phyloP scores from a whole-genome alignment of 768 basidiomycete species.

The Agaricus bisporus region DNA sequence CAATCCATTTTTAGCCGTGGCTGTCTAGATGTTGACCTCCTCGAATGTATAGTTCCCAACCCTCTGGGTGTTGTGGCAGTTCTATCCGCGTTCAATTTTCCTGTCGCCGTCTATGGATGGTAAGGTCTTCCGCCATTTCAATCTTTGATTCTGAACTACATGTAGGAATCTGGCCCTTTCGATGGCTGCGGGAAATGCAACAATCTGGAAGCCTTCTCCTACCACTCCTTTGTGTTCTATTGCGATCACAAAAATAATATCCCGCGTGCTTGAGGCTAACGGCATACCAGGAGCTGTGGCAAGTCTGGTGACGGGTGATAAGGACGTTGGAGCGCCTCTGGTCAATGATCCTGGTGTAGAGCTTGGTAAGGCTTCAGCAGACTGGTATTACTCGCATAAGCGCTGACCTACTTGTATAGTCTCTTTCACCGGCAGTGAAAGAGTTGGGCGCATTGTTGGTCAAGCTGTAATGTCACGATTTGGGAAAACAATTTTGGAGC shows the following conservation, averaged over 20 bases:
- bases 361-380: conserved; percentile 46
- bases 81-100: conserved; percentile 94
- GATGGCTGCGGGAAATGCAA: conserved; percentile 86
- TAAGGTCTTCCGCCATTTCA: conserved; percentile 22
- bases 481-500: conserved; percentile 84
- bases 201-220: conserved; percentile 93
- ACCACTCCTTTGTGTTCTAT: conserved; percentile 88
- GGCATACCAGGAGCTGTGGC: conserved; percentile 81
- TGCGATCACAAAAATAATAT: conserved; percentile 81
- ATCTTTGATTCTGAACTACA: conserved; percentile 1
- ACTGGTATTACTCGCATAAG: conserved; percentile 1
- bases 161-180: conserved; percentile 86
- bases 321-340: conserved; percentile 72
- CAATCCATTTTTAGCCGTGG: conserved; percentile 3
- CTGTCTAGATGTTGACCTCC: conserved; percentile 16
- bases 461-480: conserved; percentile 81
- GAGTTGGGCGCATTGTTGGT: conserved; percentile 83
- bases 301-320: conserved; percentile 76
- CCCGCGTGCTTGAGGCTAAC: conserved; percentile 75
- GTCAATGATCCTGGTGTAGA: conserved; percentile 72
- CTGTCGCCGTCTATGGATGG: conserved; percentile 92
- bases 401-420: conserved; percentile 38
- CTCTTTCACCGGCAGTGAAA: conserved; percentile 93
- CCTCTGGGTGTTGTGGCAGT: conserved; percentile 71
- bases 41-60: conserved; percentile 63